Evolutionary conservation across 345 rosid genomes (phyloP).

Genomic region (Brassica nigra): DNA sequence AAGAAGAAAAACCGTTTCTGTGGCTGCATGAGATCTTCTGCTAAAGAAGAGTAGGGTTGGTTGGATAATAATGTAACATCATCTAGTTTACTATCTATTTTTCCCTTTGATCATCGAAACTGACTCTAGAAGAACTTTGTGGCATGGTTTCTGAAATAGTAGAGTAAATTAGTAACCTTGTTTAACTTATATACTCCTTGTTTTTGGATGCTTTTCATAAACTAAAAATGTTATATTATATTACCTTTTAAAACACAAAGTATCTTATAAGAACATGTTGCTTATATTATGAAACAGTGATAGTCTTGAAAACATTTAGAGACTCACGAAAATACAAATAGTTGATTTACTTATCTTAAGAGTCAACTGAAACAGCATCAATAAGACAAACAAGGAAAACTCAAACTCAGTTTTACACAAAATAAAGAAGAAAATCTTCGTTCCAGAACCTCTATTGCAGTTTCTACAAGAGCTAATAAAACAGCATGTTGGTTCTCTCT

Average conservation of each 20-base stretch:
- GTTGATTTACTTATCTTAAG: constrained; percentile 9
- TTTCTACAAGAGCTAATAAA: no score
- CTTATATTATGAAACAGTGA: constrained; percentile 25
- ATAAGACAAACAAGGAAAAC: not conserved
- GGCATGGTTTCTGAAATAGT: constrained; percentile 8
- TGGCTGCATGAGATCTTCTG: constrained; percentile 64
- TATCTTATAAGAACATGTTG: constrained; percentile 27
- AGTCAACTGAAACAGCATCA: not conserved
- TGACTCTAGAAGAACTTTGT: constrained; percentile 35
- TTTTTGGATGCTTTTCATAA: constrained; percentile 16
- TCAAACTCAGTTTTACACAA: not conserved
- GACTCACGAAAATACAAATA: constrained; percentile 32
- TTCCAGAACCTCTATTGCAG: not conserved
- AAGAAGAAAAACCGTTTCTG: constrained; percentile 69
- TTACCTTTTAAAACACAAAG: constrained; percentile 23
- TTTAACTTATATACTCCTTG: not conserved
- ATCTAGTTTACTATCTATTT: constrained; percentile 28
- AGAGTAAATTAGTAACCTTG: constrained; percentile 27
- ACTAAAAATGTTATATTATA: constrained; percentile 32
- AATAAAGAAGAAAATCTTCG: not conserved
- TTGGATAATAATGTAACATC: constrained; percentile 21
- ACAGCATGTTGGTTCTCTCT: not conserved
- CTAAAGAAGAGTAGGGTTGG: constrained; percentile 51
- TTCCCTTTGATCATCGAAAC: constrained; percentile 27
- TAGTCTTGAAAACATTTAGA: constrained; percentile 18